A percentile compares a stretch with the other conserved stretches of the same genome.
phyloP scores from a whole-genome alignment of 31 red algal species.

The Bonnemaisonia californica region DNA sequence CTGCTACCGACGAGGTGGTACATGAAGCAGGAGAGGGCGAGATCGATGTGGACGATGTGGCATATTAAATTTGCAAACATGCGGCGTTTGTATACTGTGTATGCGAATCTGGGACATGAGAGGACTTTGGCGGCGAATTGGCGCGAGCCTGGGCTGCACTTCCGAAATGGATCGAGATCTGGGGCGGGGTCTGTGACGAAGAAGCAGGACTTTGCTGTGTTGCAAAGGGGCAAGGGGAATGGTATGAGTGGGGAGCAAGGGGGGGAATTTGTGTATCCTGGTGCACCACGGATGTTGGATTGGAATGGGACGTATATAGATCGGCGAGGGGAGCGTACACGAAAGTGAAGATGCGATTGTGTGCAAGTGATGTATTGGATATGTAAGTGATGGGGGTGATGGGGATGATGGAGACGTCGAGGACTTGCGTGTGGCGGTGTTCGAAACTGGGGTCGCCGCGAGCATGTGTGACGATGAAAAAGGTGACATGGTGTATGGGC shows the following conservation, averaged over 20 bases:
- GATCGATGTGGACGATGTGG: conserved; percentile 81
- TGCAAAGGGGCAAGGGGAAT: conserved; percentile 47
- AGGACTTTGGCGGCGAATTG: conserved; percentile 62
- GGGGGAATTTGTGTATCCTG: too few relatives aligned
- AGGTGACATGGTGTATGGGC: too few relatives aligned
- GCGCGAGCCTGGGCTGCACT: conserved; percentile 72
- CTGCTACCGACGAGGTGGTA: conserved; percentile 75
- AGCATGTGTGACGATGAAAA: too few relatives aligned
- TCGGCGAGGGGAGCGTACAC: conserved; percentile 3
- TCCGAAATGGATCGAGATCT: conserved; percentile 22
- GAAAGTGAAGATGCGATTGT: not conserved
- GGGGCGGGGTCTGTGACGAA: too few relatives aligned
- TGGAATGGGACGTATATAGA: conserved; percentile 65
- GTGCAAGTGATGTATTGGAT: not conserved
- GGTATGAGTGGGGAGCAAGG: too few relatives aligned
- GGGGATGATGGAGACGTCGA: too few relatives aligned
- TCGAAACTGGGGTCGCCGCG: too few relatives aligned
- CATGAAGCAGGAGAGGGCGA: conserved; percentile 43
- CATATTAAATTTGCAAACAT: conserved; percentile 60
- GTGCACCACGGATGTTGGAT: too few relatives aligned
- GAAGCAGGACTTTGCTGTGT: too few relatives aligned
- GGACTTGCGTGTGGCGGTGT: too few relatives aligned
- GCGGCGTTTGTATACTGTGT: conserved; percentile 60
- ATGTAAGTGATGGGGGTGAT: not conserved
- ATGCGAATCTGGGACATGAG: conserved; percentile 55